Percentiles rank a stretch among this genome's conserved stretches.
These are phyloP conservation scores for Pterulicium gracile DNA, from an alignment of 1,284 basidiomycete species.

Conservation along the genomic window DNA sequence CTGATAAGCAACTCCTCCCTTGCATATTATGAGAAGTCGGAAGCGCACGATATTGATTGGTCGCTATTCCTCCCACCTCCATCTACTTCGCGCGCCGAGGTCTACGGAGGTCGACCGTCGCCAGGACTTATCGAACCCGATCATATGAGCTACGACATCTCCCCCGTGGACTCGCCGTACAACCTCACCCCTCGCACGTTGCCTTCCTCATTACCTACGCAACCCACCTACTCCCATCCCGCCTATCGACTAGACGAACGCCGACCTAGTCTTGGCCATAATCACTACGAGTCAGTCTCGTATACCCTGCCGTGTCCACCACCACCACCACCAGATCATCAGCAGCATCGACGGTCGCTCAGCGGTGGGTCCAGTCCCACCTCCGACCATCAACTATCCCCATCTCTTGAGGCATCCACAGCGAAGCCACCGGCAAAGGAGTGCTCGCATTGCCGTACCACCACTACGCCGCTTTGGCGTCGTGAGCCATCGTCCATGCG, in stretches of 20 bases:
- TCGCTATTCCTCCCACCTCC: neutral
- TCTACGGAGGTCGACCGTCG: neutral
- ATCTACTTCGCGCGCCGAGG: no score
- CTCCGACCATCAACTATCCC: no score
- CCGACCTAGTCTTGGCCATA: neutral
- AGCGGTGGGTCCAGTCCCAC: no score
- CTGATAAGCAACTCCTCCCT: no score
- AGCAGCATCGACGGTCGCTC: no score
- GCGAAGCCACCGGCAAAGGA: slow-evolving; percentile 24
- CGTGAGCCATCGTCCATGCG: slow-evolving; percentile 31
- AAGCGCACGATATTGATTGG: neutral
- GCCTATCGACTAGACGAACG: neutral
- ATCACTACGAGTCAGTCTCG: neutral
- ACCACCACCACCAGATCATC: neutral
- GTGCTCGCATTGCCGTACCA: slow-evolving; percentile 36
- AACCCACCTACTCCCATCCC: neutral
- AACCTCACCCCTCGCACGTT: neutral
- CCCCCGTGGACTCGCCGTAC: neutral
- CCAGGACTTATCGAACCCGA: neutral
- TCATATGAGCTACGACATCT: neutral
- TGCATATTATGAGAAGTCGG: no score
- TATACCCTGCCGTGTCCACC: neutral
- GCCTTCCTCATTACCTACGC: neutral
- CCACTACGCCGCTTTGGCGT: slow-evolving; percentile 37
- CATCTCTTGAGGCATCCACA: no score